Evolutionary conservation across 169 alveolate genomes (phyloP), one percentile per base, ranked within the genome.

Genomic region (Plasmodium fragile): DNA sequence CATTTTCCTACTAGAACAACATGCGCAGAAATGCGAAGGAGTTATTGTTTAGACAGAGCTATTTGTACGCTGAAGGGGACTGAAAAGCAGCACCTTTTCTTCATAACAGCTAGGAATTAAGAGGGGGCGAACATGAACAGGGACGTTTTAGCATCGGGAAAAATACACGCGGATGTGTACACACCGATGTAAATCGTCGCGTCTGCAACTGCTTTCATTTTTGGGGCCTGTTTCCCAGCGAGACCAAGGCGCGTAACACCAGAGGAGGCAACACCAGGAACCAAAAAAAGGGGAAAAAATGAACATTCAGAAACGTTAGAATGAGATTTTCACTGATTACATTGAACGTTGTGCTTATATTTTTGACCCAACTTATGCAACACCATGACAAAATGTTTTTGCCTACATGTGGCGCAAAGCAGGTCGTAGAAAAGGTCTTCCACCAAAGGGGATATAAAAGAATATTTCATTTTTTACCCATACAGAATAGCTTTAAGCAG

Each of bases 251-350:
- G 75, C 36, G 4, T 65, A 77, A 77, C 22, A 77, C 8, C 41
- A 77, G 34, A 16, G 59, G 55, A n/a, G 34, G 22, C n/a, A 52
- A 81, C n/a, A 49, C 34, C 22, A 13, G 53, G n/a, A 34, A 43
- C 4, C 8, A 79, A n/a, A 79, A 79, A 49, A 75, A 25, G 7
- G 11, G 7, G 10, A 82, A 16, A 39, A 39, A 69, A 83, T 43
- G 70, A 83, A 71, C 79, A 72, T 32, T 11, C 13, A 22, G 32
- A 6, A 18, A 32, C 30, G 83, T 28, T 83, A 83, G 45, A 72
- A 83, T 83, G 92, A 83, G 30, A 83, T 83, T 45, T 43, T 5
- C 18, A 25, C 22, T 83, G 16, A 45, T 45, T 45, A 10, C 55
- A 39, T 25, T 83, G 32, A 41, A 83, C 8, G 16, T 83, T 71